Conservation (phyloP, 1,284 basidiomycete species). For the Boletus hoseneyae region DNA sequence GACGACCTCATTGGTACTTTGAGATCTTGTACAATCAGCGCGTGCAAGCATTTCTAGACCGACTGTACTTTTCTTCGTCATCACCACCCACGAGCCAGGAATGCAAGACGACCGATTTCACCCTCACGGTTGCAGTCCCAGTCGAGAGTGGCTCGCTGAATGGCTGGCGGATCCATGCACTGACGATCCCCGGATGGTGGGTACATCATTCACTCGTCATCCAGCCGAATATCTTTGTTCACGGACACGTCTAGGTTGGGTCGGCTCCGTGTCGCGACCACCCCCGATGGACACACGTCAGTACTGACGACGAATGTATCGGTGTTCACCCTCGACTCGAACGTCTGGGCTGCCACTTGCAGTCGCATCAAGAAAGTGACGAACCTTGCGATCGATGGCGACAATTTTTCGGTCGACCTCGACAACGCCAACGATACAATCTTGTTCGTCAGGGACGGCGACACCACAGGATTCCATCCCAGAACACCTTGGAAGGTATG, state of each 20-base stretch:
- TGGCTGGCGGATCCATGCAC: constrained; percentile 58
- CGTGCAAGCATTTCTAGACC: constrained; percentile 16
- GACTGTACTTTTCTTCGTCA: too few species aligned
- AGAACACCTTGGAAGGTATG: constrained; percentile 26
- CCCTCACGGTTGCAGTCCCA: constrained; percentile 64
- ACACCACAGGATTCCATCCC: neutral
- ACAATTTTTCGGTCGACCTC: constrained; percentile 2
- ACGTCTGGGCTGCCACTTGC: neutral
- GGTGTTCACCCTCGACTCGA: constrained; percentile 20
- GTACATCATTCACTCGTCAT: constrained; percentile 9
- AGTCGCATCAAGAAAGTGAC: neutral
- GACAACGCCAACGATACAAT: neutral
- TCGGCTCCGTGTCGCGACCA: constrained; percentile 23
- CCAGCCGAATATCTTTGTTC: neutral
- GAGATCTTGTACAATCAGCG: constrained; percentile 52
- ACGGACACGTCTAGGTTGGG: constrained; percentile 19
- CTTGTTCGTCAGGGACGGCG: constrained; percentile 14
- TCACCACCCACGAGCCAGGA: too few species aligned
- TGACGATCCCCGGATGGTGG: constrained; percentile 61
- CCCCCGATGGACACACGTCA: constrained; percentile 2
- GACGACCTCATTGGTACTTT: constrained; percentile 68
- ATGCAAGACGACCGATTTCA: constrained; percentile 33
- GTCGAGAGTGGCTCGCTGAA: constrained; percentile 61
- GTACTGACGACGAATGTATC: constrained; percentile 26
- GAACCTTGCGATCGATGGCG: constrained; percentile 14